Evolutionary conservation across 108 stramenopile species (phyloP).

Genomic region (Parmales sp.): DNA sequence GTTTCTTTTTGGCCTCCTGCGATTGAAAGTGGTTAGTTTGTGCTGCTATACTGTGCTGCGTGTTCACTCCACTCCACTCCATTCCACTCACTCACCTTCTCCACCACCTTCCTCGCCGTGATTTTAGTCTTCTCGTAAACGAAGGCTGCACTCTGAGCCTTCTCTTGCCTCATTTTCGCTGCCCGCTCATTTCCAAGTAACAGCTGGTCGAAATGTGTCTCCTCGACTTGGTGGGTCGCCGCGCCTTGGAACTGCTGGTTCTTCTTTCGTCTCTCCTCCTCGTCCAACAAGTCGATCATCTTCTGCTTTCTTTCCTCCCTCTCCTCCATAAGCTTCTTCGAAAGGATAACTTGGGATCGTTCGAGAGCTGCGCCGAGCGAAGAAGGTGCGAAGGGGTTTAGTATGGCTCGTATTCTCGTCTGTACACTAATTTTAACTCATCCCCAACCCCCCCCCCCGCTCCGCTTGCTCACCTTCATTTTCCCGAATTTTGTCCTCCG

Average conservation of each 20-base stretch:
- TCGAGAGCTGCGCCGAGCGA: no score
- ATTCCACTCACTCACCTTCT: no score
- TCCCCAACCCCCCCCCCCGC: constrained; percentile 12
- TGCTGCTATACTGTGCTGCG: no score
- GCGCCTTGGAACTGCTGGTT: constrained; percentile 28
- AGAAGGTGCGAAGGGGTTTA: no score
- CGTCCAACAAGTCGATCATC: constrained; percentile 24
- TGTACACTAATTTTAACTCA: no score
- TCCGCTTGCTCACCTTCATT: constrained; percentile 10
- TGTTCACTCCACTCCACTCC: no score
- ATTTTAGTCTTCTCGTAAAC: not conserved
- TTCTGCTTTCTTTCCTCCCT: constrained; percentile 25
- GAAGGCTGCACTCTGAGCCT: not conserved
- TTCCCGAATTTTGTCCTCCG: no score
- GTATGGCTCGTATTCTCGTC: no score
- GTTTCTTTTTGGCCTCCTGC: not conserved
- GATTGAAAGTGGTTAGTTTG: no score
- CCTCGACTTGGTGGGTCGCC: constrained; percentile 21
- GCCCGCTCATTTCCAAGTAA: constrained; percentile 8
- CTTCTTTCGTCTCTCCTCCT: constrained; percentile 24
- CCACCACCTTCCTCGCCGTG: not conserved
- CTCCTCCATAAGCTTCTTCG: constrained; percentile 22
- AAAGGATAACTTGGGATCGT: constrained; percentile 13
- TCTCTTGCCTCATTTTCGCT: not conserved
- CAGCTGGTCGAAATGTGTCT: constrained; percentile 23